Conservation (phyloP, 495 filamentous ascomycete genomes). For the Lindgomyces ingoldianus region DNA sequence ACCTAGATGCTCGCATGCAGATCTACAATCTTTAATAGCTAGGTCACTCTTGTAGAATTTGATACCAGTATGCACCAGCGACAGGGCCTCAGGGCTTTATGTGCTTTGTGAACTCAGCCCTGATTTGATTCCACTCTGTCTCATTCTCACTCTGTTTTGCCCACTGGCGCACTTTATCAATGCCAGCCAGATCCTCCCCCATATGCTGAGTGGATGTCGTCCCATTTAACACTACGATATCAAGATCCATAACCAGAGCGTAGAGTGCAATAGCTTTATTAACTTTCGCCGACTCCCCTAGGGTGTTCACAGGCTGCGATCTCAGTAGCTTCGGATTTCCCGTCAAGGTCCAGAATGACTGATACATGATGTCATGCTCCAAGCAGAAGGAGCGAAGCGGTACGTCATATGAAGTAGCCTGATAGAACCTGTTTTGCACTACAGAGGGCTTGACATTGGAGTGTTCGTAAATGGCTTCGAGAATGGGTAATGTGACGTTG, state of each 20-base stretch:
- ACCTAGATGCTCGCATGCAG: no score
- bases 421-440: conserved; percentile 76
- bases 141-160: conserved; percentile 9
- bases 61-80: neutral
- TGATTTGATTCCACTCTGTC: conserved; percentile 10
- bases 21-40: neutral
- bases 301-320: conserved; percentile 51
- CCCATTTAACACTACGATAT: conserved; percentile 66
- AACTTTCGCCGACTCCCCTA: conserved; percentile 54
- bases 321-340: conserved; percentile 64
- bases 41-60: neutral
- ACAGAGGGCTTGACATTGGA: conserved; percentile 58
- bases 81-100: neutral
- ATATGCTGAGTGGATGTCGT: conserved; percentile 66
- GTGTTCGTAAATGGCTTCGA: conserved; percentile 54
- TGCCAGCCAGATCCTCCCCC: conserved; percentile 62
- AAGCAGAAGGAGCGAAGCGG: conserved; percentile 63
- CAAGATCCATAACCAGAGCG: conserved; percentile 63
- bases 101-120: neutral
- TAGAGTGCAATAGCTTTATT: conserved; percentile 64
- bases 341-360: conserved; percentile 79
- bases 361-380: conserved; percentile 62
- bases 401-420: conserved; percentile 60
- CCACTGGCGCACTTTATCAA: conserved; percentile 53
- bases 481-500: conserved; percentile 60